A percentile compares a stretch with the other conserved stretches of the same genome.
Conservation (phyloP, 192 early-diverging fungal species). For the Backusella macrospora region DNA sequence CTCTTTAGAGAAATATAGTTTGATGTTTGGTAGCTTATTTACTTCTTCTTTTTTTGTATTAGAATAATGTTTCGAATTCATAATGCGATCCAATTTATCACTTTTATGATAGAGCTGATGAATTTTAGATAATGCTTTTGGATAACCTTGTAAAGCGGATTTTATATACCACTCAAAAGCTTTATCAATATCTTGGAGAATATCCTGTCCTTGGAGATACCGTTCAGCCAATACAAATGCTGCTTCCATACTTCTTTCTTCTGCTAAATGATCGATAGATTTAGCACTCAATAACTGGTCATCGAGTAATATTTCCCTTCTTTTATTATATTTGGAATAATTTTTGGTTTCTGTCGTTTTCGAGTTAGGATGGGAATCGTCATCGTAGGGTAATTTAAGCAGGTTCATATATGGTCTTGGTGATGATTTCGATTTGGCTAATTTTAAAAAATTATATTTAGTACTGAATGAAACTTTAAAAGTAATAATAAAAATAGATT, state of each 20-base stretch:
- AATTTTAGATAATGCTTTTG: background rate
- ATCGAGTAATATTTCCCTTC: too few relatives aligned
- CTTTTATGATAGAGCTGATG: background rate
- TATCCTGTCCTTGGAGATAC: background rate
- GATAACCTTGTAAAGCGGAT: background rate
- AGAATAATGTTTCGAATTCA: background rate
- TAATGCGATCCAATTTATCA: background rate
- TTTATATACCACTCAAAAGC: slow-evolving; percentile 6
- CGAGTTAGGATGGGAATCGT: too few relatives aligned
- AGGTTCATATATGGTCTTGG: too few relatives aligned
- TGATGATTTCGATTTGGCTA: too few relatives aligned
- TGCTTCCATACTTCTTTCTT: background rate
- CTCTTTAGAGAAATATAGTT: background rate
- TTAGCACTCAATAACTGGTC: background rate
- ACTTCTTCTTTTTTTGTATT: background rate
- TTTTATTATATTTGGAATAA: too few relatives aligned
- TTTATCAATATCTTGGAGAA: background rate
- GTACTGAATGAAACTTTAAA: too few relatives aligned
- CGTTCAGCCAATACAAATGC: background rate
- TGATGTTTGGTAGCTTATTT: background rate
- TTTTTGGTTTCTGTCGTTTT: too few relatives aligned
- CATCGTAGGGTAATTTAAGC: too few relatives aligned
- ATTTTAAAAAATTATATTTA: too few relatives aligned
- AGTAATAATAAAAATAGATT: too few relatives aligned
- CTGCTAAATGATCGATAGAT: background rate